Conservation (phyloP, 2,329 filamentous ascomycete species). For the Xylaria sp. region DNA sequence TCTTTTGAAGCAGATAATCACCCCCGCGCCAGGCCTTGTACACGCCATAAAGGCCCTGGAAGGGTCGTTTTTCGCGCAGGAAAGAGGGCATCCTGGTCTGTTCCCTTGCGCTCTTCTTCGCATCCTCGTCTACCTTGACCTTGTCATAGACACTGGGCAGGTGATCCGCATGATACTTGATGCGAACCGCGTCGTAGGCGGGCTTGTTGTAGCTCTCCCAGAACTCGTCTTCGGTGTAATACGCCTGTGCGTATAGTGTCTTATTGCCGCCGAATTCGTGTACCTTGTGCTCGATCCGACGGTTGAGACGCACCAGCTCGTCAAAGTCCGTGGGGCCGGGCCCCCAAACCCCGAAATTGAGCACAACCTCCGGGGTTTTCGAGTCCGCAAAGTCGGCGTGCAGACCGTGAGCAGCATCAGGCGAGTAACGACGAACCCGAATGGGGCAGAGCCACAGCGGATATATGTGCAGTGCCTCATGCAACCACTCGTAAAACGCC, state of each 20-base stretch:
- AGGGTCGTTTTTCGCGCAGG: slow-evolving; percentile 53
- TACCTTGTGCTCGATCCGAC: slow-evolving; percentile 68
- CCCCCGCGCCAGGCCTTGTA: slow-evolving; percentile 56
- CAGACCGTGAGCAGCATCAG: slow-evolving; percentile 57
- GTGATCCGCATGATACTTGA: slow-evolving; percentile 66
- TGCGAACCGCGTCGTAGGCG: slow-evolving; percentile 67
- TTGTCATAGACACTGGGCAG: slow-evolving; percentile 75
- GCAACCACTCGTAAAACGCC: slow-evolving; percentile 61
- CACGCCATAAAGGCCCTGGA: slow-evolving; percentile 59
- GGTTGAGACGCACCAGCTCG: slow-evolving; percentile 64
- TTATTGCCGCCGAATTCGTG: slow-evolving; percentile 71
- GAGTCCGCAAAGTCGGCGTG: slow-evolving; percentile 58
- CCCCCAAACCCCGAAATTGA: slow-evolving; percentile 74
- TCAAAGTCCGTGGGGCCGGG: slow-evolving; percentile 54
- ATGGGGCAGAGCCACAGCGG: slow-evolving; percentile 68
- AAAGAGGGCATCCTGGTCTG: slow-evolving; percentile 48
- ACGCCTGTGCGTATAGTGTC: slow-evolving; percentile 76
- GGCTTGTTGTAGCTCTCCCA: slow-evolving; percentile 70
- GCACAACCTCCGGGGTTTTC: slow-evolving; percentile 52
- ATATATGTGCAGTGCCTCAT: slow-evolving; percentile 58
- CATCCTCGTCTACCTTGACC: slow-evolving; percentile 62
- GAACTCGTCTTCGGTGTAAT: slow-evolving; percentile 74
- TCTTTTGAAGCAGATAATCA: slow-evolving; percentile 57
- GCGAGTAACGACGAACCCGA: slow-evolving; percentile 54
- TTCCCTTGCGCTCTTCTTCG: slow-evolving; percentile 47